phyloP scores from a whole-genome alignment of 2,329 filamentous ascomycete genomes.

The Ophiostoma piceae region DNA sequence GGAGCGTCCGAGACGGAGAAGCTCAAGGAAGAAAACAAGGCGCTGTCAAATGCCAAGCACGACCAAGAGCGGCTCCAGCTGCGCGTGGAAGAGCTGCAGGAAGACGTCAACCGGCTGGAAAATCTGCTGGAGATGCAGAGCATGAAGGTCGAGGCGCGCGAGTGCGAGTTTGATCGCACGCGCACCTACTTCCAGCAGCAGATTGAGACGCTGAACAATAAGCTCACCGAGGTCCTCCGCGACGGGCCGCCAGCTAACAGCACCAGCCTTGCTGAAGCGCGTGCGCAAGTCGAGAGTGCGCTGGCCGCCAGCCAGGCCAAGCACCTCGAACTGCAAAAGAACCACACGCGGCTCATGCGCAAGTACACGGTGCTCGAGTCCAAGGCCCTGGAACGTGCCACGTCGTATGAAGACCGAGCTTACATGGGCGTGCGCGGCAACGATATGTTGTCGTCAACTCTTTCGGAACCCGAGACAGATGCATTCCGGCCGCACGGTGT shows the following conservation, averaged over 20 bases:
- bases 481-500: conserved; percentile 36
- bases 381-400: conserved; percentile 21
- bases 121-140: conserved; percentile 55
- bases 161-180: conserved; percentile 43
- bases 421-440: conserved; percentile 19
- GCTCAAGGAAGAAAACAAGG: conserved; percentile 54
- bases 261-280: conserved; percentile 29
- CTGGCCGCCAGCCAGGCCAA: conserved; percentile 50
- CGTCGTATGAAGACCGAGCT: conserved; percentile 14
- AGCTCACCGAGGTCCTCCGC: conserved; percentile 38
- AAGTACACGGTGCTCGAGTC: conserved; percentile 50
- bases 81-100: conserved; percentile 55
- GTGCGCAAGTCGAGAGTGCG: conserved; percentile 41
- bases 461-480: conserved; percentile 32
- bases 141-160: conserved; percentile 50
- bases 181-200: conserved; percentile 45
- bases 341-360: conserved; percentile 45
- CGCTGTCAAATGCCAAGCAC: conserved; percentile 56
- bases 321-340: conserved; percentile 50
- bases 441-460: neutral
- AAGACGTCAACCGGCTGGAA: conserved; percentile 56
- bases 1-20: conserved; percentile 57
- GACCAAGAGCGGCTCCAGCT: conserved; percentile 51
- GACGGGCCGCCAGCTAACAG: neutral
- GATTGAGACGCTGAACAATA: conserved; percentile 43